Percentiles rank a stretch among this genome's conserved stretches.
Evolutionary conservation across 106 monocot genomes (phyloP).

Genomic region (Hemerocallis citrina): DNA sequence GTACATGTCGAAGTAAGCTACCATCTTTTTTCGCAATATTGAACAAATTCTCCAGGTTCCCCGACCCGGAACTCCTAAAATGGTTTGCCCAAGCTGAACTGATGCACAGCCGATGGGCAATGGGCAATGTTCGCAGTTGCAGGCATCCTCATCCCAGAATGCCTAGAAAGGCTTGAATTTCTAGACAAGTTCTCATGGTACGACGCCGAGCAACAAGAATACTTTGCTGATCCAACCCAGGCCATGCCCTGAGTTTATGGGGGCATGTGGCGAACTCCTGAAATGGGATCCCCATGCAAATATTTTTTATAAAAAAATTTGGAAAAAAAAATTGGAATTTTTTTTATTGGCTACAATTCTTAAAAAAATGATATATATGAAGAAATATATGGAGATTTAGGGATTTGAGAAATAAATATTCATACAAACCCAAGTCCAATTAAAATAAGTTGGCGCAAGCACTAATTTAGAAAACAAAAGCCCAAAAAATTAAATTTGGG

Average conservation of each 20-base stretch:
- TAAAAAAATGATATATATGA: no score
- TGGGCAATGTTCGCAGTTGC: slow-evolving; percentile 79
- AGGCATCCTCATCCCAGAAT: slow-evolving; percentile 78
- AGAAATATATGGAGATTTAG: no score
- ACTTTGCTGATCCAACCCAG: slow-evolving; percentile 83
- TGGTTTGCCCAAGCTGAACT: slow-evolving; percentile 96
- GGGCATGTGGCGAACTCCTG: no score
- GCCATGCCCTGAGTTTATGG: slow-evolving; percentile 66
- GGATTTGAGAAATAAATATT: no score
- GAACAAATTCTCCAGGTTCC: slow-evolving; percentile 34
- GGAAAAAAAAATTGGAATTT: no score
- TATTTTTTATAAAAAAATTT: no score
- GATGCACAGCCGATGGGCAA: slow-evolving; percentile 89
- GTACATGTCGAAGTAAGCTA: neutral
- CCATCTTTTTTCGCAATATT: neutral
- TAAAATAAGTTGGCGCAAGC: no score
- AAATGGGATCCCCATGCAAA: slow-evolving; percentile 53
- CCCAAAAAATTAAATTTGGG: no score
- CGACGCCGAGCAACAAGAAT: slow-evolving; percentile 50
- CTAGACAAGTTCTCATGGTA: slow-evolving; percentile 71
- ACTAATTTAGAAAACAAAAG: no score
- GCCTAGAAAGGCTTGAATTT: slow-evolving; percentile 51
- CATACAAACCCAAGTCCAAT: no score
- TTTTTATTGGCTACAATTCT: no score
- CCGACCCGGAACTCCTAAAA: slow-evolving; percentile 62